Base-by-base conservation (phyloP, 331 rosid species). In the Rosa hybrid region DNA sequence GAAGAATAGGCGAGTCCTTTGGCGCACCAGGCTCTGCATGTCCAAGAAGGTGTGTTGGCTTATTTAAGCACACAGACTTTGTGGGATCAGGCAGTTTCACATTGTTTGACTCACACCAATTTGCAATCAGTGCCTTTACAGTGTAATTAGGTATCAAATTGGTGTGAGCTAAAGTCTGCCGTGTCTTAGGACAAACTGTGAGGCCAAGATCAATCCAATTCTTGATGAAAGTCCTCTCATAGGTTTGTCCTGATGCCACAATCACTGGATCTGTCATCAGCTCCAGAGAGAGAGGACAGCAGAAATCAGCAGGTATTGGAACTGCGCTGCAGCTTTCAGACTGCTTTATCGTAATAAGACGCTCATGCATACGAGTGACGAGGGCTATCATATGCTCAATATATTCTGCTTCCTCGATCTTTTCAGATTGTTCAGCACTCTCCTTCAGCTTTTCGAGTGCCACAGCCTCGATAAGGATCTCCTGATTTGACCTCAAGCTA, bases 251-350 rank as follows among this genome's bases (percentile, higher is more conserved):
- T 34, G 99, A 96, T 60, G 98, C 97, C 87, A 96, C 99, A 48
- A 96, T 96, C 71, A 96, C 99, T 1, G 99, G 99, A 90, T 96
- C 99, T 12, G 92, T 96, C 99, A 96, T 96, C 86, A 96, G 90
- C 89, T 96, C 97, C 71, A 96, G 86, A 74, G 99, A 96, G 77
- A 96, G 97, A 77, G 99, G 99, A 84, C 99, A 96, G 78, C 99
- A 96, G 87, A 96, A 96, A 83, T 93, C 99, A 79, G 97, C 78
- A 77, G 99, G 99, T 83, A 96, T 89, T 42, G 91, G 81, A 81
- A 96, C 95, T 25, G 92, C 94, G 75, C 94, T 88, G 84, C 87
- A 49, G 80, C 94, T 93, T 79, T 83, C 85, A 13, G 94, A 88
- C 80, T 96, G 96, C 86, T 89, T 89, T 57, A 90, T 84, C 25